These are phyloP conservation scores for Setaria viridis DNA, from an alignment of 202 grass and related monocot species.

Conservation along the genomic window DNA sequence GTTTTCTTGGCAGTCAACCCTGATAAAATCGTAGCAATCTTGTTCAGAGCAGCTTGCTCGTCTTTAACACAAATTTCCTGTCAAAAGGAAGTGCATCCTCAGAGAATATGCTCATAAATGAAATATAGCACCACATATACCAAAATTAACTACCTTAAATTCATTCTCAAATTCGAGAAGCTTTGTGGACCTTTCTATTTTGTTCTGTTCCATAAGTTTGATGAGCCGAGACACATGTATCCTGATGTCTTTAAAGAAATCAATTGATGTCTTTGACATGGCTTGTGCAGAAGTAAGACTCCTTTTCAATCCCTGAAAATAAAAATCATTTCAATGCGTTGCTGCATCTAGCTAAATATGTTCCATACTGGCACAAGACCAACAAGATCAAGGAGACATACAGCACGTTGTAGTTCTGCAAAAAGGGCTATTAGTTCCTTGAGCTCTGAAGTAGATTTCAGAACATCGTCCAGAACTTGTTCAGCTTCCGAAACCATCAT, in stretches of 20 bases:
- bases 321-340: constrained; percentile 24
- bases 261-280: constrained; percentile 71
- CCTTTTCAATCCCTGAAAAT: constrained; percentile 63
- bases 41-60: constrained; percentile 63
- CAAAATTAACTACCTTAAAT: constrained; percentile 70
- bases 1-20: constrained; percentile 61
- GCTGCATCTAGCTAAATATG: constrained; percentile 38
- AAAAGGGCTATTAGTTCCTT: constrained; percentile 65
- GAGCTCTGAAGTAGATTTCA: constrained; percentile 68
- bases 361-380: constrained; percentile 10
- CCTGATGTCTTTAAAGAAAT: constrained; percentile 68
- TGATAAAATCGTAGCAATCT: constrained; percentile 72
- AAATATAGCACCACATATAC: constrained; percentile 6
- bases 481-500: constrained; percentile 71
- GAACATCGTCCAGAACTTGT: constrained; percentile 64
- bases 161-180: constrained; percentile 69
- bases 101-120: constrained; percentile 27
- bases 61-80: constrained; percentile 71
- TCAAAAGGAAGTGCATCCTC: constrained; percentile 25
- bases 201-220: constrained; percentile 61
- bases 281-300: constrained; percentile 69
- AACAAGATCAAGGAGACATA: constrained; percentile 51
- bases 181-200: constrained; percentile 46
- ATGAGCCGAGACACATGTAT: constrained; percentile 51
- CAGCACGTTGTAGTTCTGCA: constrained; percentile 62